Evolutionary conservation across 225 moss, liverwort and hornwort species (phyloP).

Genomic region (Pseudisothecium myosuroides): DNA sequence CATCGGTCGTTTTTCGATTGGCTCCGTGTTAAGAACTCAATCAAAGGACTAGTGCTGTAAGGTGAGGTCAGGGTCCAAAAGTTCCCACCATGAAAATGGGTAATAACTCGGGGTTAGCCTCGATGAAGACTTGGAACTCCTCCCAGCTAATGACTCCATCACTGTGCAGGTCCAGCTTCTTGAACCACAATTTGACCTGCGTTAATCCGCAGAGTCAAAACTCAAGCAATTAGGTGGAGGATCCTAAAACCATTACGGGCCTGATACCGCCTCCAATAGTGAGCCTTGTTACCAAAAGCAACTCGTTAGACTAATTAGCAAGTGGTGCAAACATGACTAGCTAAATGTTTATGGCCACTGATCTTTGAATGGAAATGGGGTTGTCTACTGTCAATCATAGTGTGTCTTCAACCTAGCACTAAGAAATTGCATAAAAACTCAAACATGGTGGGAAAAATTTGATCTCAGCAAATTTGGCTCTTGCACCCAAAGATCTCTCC

Average conservation of each 20-base stretch:
- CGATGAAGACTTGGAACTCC: slow-evolving; percentile 55
- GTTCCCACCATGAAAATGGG: slow-evolving; percentile 59
- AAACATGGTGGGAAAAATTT: background rate
- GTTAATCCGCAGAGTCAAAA: background rate
- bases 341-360: background rate
- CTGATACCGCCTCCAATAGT: background rate
- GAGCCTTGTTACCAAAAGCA: background rate
- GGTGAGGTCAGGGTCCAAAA: slow-evolving; percentile 6
- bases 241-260: background rate
- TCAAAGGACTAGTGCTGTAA: background rate
- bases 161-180: slow-evolving; percentile 45
- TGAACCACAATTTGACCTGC: slow-evolving; percentile 64
- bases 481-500: background rate
- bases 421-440: background rate
- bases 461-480: background rate
- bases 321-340: background rate
- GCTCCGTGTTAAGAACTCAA: background rate
- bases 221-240: background rate
- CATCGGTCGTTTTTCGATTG: background rate
- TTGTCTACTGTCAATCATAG: background rate
- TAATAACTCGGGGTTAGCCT: slow-evolving; percentile 67
- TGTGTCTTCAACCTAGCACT: background rate
- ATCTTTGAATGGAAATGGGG: background rate
- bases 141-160: slow-evolving; percentile 60
- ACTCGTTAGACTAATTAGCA: background rate